These are phyloP conservation scores for Prototheca wickerhamii DNA, from an alignment of 163 green algal species.

Conservation along the genomic window DNA sequence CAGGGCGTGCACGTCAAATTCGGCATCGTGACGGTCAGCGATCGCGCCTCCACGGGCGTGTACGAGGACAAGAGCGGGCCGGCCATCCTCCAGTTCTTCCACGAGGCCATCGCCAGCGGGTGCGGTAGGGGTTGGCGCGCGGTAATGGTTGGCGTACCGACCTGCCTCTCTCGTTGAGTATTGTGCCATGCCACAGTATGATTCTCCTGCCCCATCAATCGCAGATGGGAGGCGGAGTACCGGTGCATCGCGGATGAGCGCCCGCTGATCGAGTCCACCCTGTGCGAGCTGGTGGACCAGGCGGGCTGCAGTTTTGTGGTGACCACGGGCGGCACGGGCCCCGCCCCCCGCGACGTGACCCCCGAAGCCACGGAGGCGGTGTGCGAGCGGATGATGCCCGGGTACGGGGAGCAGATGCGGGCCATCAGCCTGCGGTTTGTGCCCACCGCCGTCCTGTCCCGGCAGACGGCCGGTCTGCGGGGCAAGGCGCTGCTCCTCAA, in stretches of 20 bases:
- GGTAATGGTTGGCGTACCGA: neutral
- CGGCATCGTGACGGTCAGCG: conserved; percentile 79
- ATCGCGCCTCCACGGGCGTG: conserved; percentile 67
- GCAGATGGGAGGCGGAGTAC: conserved; percentile 69
- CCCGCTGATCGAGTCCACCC: conserved; percentile 57
- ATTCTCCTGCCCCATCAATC: neutral
- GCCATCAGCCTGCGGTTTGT: conserved; percentile 69
- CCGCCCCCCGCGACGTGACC: conserved; percentile 74
- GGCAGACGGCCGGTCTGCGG: conserved; percentile 81
- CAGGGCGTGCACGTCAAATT: conserved; percentile 59
- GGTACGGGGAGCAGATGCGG: conserved; percentile 64
- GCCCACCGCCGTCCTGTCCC: conserved; percentile 82
- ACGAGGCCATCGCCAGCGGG: conserved; percentile 66
- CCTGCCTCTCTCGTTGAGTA: neutral
- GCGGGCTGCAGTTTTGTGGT: conserved; percentile 80
- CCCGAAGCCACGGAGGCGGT: conserved; percentile 83
- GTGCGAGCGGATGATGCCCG: conserved; percentile 80
- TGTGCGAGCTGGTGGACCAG: conserved; percentile 71
- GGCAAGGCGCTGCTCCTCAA: conserved; percentile 80
- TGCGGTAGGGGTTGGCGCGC: too few species aligned
- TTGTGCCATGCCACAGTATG: neutral
- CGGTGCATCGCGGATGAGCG: conserved; percentile 75
- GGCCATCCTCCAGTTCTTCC: conserved; percentile 79
- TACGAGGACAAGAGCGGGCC: conserved; percentile 81
- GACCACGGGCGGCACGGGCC: conserved; percentile 84